Percentiles rank a stretch among this genome's conserved stretches.
Evolutionary conservation across 1,139 yeast species (phyloP).

Genomic region (Saccharomycopsis hybrid): DNA sequence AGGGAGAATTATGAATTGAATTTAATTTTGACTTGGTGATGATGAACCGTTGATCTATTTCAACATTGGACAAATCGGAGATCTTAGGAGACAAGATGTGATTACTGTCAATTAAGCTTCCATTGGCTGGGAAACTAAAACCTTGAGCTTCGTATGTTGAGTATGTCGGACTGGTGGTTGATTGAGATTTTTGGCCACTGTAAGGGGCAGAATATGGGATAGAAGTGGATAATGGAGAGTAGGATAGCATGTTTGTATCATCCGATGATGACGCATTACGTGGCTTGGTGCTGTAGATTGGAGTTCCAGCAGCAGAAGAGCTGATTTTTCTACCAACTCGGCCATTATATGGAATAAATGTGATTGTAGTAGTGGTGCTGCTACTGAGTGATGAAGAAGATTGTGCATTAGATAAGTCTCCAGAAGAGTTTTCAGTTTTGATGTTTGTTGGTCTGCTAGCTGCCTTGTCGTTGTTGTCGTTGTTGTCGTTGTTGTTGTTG

Average conservation of each 20-base stretch:
- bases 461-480: no score
- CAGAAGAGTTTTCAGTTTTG: no score
- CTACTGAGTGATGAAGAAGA: background rate
- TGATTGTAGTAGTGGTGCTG: slow-evolving; percentile 10
- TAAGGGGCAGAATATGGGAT: slow-evolving; percentile 54
- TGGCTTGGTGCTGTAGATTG: slow-evolving; percentile 11
- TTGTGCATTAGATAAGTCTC: no score
- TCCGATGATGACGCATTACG: slow-evolving; percentile 9
- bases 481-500: no score
- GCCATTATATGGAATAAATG: slow-evolving; percentile 19
- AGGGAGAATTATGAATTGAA: slow-evolving; percentile 33
- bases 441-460: no score
- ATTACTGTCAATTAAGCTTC: slow-evolving; percentile 50
- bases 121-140: slow-evolving; percentile 35
- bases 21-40: slow-evolving; percentile 55
- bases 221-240: slow-evolving; percentile 36
- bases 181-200: slow-evolving; percentile 37
- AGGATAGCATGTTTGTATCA: background rate
- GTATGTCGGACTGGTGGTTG: slow-evolving; percentile 9
- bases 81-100: slow-evolving; percentile 54
- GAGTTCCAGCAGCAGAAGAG: slow-evolving; percentile 6
- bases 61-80: slow-evolving; percentile 27
- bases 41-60: slow-evolving; percentile 53
- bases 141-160: slow-evolving; percentile 13
- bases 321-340: slow-evolving; percentile 5